phyloP scores from a whole-genome alignment of 805 yeast species.

The Allodekkera sacchari region DNA sequence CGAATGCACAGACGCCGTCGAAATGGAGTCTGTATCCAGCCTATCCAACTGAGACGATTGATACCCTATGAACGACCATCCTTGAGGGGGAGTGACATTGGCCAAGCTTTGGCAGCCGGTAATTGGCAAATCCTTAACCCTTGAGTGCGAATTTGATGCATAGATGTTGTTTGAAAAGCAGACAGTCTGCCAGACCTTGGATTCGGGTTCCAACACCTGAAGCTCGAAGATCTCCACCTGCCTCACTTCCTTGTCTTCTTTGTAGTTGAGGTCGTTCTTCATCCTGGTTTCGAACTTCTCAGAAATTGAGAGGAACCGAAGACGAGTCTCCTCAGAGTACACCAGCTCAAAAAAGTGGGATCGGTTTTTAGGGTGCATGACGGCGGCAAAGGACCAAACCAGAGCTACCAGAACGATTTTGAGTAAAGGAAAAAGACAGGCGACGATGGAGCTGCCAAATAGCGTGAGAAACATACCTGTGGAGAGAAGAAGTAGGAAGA shows the following conservation, averaged over 20 bases:
- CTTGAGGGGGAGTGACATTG: slow-evolving; percentile 46
- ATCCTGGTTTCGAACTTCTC: slow-evolving; percentile 40
- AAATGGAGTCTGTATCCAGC: no score
- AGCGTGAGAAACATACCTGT: slow-evolving; percentile 16
- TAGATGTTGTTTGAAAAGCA: slow-evolving; percentile 52
- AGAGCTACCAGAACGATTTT: slow-evolving; percentile 25
- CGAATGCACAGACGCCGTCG: no score
- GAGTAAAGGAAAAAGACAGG: slow-evolving; percentile 17
- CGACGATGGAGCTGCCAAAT: slow-evolving; percentile 18
- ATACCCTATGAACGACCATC: slow-evolving; percentile 51
- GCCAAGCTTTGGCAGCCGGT: slow-evolving; percentile 24
- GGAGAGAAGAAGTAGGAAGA: slow-evolving; percentile 29
- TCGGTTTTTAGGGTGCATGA: slow-evolving; percentile 49
- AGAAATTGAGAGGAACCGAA: slow-evolving; percentile 37
- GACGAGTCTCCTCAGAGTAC: slow-evolving; percentile 59
- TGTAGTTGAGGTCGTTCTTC: slow-evolving; percentile 28
- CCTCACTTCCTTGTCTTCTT: slow-evolving; percentile 33
- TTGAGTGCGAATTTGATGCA: slow-evolving; percentile 36
- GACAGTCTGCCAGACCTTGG: slow-evolving; percentile 54
- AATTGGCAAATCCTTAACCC: slow-evolving; percentile 24
- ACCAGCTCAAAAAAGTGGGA: slow-evolving; percentile 36
- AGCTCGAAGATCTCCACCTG: slow-evolving; percentile 63
- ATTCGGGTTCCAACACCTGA: slow-evolving; percentile 40
- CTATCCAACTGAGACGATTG: no score
- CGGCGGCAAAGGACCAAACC: slow-evolving; percentile 42